Evolutionary conservation across 2,329 filamentous ascomycete genomes (phyloP).

Genomic region (Sarocladium kiliense): DNA sequence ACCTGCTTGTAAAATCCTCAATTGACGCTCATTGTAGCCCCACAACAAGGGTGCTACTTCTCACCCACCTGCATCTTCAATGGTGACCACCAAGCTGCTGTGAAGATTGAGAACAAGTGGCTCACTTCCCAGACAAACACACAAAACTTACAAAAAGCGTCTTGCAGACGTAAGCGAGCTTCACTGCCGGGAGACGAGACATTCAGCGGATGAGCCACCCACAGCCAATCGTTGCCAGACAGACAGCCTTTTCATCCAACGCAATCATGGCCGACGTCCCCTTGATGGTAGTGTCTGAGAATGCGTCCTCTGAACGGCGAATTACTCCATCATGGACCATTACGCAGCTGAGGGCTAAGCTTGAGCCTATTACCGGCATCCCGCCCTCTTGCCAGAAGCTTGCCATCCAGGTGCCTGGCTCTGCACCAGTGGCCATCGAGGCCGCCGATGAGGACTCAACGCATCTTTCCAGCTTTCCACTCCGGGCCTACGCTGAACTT

Average conservation of each 20-base stretch:
- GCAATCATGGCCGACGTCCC: conserved; percentile 65
- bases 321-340: conserved; percentile 92
- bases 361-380: conserved; percentile 90
- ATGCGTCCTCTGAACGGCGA: conserved; percentile 78
- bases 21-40: not conserved
- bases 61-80: not conserved
- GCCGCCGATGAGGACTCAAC: conserved; percentile 68
- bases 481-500: conserved; percentile 73
- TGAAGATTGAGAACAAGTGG: too few relatives aligned
- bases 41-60: not conserved
- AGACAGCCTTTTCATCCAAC: not conserved
- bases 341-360: conserved; percentile 73
- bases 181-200: too few relatives aligned
- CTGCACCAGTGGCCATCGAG: conserved; percentile 58
- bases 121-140: not conserved
- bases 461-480: conserved; percentile 57
- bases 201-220: too few relatives aligned
- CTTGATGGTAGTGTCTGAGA: conserved; percentile 69
- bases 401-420: conserved; percentile 56
- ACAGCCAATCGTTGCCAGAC: not conserved
- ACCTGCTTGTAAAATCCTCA: not conserved
- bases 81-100: not conserved
- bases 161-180: too few relatives aligned
- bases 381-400: conserved; percentile 76
- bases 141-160: too few relatives aligned